Evolutionary conservation across 768 basidiomycete species (phyloP).

Genomic region (Tremella fuciformis): DNA sequence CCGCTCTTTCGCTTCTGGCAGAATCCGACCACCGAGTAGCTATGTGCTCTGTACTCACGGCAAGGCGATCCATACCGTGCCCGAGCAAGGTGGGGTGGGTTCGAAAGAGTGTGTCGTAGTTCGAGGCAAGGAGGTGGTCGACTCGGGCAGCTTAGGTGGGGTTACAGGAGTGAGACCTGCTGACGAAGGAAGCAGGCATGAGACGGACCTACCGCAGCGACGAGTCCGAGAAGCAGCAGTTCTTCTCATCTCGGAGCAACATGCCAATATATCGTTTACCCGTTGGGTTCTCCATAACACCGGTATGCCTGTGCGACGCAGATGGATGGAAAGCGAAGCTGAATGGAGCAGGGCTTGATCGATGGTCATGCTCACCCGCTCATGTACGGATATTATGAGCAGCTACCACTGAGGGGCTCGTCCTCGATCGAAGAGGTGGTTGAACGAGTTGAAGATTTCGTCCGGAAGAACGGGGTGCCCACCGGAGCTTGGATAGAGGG

Average conservation of each 20-base stretch:
- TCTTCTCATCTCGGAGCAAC: constrained; percentile 2
- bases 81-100: constrained; percentile 31
- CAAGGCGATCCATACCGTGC: constrained; percentile 37
- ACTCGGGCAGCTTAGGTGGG: constrained; percentile 39
- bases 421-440: constrained; percentile 31
- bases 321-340: not conserved
- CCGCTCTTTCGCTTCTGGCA: constrained; percentile 8
- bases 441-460: constrained; percentile 35
- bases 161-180: not conserved
- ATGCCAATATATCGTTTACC: constrained; percentile 32
- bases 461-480: constrained; percentile 18
- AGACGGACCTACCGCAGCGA: constrained; percentile 27
- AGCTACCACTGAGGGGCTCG: constrained; percentile 39
- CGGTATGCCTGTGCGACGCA: constrained; percentile 22
- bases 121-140: constrained; percentile 28
- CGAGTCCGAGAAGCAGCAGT: constrained; percentile 8
- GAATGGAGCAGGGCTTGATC: constrained; percentile 35
- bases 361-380: constrained; percentile 49
- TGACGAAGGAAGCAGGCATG: constrained; percentile 11
- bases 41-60: constrained; percentile 40
- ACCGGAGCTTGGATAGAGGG: constrained; percentile 68
- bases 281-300: constrained; percentile 35
- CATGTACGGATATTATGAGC: constrained; percentile 41
- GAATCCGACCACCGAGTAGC: constrained; percentile 17
- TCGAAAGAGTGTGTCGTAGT: constrained; percentile 40